These are phyloP conservation scores for Lactarius indigo DNA, from an alignment of 768 basidiomycete genomes.

Conservation along the genomic window DNA sequence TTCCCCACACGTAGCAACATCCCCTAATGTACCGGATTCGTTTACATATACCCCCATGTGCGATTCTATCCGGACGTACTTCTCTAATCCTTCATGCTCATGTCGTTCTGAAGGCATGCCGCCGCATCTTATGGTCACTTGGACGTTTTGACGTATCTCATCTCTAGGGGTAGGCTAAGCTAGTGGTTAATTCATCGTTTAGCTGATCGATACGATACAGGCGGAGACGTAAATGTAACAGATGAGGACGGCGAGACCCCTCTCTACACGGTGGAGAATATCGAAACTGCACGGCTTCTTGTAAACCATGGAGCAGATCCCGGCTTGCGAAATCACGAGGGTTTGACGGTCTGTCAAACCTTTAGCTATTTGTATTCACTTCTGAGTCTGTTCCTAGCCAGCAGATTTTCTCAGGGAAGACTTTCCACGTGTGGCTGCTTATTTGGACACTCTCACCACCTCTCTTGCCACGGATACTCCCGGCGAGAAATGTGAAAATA, in stretches of 20 bases:
- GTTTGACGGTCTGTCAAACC: conserved; percentile 59
- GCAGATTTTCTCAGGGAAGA: conserved; percentile 68
- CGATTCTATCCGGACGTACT: conserved; percentile 24
- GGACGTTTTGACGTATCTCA: conserved; percentile 70
- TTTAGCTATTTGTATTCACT: not conserved
- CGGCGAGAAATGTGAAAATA: conserved; percentile 10
- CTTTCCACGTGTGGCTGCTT: conserved; percentile 62
- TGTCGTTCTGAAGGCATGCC: conserved; percentile 64
- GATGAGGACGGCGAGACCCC: conserved; percentile 92
- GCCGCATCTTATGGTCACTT: conserved; percentile 90
- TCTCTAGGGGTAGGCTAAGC: conserved; percentile 54
- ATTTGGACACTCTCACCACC: conserved; percentile 43
- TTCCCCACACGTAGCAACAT: conserved; percentile 36
- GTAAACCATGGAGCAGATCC: conserved; percentile 72
- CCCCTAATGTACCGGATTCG: conserved; percentile 67
- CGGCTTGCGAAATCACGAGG: conserved; percentile 62
- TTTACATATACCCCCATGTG: conserved; percentile 84
- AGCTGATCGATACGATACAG: conserved; percentile 34
- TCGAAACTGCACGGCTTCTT: conserved; percentile 74
- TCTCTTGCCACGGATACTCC: conserved; percentile 27
- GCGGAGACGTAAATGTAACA: conserved; percentile 82
- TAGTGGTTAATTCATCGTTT: not conserved
- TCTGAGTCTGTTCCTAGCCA: conserved; percentile 44
- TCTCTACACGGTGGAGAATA: conserved; percentile 81
- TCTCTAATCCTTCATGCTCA: conserved; percentile 6